Evolutionary conservation across 331 rosid species (phyloP).

Genomic region (Acacia concinna): DNA sequence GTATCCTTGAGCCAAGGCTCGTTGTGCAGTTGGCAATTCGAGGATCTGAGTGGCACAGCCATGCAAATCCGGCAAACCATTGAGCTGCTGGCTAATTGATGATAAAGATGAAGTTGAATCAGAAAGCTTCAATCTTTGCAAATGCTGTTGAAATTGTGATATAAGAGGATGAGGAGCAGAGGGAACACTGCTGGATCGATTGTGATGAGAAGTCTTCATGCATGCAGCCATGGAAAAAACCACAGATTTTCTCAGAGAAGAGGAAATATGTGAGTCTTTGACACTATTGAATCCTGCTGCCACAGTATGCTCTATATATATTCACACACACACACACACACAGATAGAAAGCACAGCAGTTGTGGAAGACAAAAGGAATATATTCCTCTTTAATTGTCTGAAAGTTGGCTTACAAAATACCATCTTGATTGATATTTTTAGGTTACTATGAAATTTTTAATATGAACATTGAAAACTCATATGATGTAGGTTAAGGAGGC

Average conservation of each 20-base stretch:
- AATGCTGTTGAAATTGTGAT: constrained; percentile 41
- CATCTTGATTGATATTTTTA: constrained; percentile 10
- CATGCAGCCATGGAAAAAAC: constrained; percentile 12
- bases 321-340: constrained; percentile 3
- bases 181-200: constrained; percentile 41
- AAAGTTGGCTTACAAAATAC: constrained; percentile 31
- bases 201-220: constrained; percentile 22
- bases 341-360: background rate
- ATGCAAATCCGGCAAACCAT: constrained; percentile 40
- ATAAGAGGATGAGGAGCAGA: constrained; percentile 35
- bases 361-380: constrained; percentile 41
- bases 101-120: constrained; percentile 34
- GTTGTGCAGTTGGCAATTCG: constrained; percentile 35
- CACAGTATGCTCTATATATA: constrained; percentile 20
- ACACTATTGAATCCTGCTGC: background rate
- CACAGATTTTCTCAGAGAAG: constrained; percentile 6
- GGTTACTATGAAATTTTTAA: constrained; percentile 3
- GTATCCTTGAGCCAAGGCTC: constrained; percentile 36
- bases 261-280: background rate
- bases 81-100: constrained; percentile 34
- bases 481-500: background rate
- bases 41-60: constrained; percentile 44
- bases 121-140: constrained; percentile 46
- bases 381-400: constrained; percentile 24
- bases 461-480: background rate